phyloP scores from a whole-genome alignment of 1,284 basidiomycete species.

The Cryptococcus wingfieldii region DNA sequence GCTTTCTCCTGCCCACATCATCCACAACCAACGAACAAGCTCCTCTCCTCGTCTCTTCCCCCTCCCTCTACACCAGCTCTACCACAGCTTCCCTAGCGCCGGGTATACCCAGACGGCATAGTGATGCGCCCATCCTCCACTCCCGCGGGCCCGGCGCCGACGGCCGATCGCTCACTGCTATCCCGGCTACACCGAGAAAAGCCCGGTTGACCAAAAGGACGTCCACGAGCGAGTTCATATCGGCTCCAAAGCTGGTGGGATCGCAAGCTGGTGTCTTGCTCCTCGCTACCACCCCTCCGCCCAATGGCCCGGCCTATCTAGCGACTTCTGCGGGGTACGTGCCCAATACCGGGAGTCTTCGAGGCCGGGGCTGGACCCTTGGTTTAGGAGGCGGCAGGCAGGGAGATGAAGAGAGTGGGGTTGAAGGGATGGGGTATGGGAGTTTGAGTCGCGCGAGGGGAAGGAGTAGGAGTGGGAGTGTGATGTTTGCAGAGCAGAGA shows the following conservation, averaged over 20 bases:
- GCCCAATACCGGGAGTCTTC: too few species aligned
- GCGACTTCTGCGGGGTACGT: too few species aligned
- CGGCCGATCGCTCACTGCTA: not conserved
- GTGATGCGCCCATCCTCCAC: not conserved
- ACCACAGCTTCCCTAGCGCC: not conserved
- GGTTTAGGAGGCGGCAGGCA: not conserved
- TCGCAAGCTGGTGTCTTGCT: constrained; percentile 40
- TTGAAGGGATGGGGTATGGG: constrained; percentile 5
- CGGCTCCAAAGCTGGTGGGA: constrained; percentile 22
- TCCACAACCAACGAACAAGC: constrained; percentile 17
- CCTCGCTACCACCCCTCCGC: constrained; percentile 39
- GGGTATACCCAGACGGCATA: not conserved
- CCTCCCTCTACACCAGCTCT: not conserved
- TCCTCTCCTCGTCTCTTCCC: constrained; percentile 20
- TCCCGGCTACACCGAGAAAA: not conserved
- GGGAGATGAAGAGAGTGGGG: constrained; percentile 12
- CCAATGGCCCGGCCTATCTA: not conserved
- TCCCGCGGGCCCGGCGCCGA: not conserved
- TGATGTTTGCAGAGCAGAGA: not conserved
- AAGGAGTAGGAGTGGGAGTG: not conserved
- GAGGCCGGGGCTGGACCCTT: too few species aligned
- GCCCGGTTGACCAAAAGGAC: constrained; percentile 15
- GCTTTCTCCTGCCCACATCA: constrained; percentile 16
- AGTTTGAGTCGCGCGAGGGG: constrained; percentile 14
- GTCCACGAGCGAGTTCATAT: constrained; percentile 22